A percentile compares a stretch with the other conserved stretches of the same genome.
These are phyloP conservation scores for Echeveria elegans DNA, from an alignment of 164 flowering plant genomes.

Conservation along the genomic window DNA sequence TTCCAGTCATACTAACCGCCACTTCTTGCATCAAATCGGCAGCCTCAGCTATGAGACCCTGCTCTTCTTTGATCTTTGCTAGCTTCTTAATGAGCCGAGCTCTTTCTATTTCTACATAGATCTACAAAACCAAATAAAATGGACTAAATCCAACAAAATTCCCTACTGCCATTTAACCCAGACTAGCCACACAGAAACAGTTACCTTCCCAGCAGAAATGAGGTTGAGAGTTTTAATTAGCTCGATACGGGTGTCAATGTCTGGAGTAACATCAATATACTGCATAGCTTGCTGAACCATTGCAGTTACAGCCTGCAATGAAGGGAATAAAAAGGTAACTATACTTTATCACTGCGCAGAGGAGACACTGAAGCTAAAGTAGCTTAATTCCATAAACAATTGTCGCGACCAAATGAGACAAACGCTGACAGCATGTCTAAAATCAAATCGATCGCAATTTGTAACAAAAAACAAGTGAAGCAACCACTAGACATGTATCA, in stretches of 20 bases:
- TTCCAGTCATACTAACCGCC: conserved; percentile 48
- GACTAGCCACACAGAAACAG: not conserved
- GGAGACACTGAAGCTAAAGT: not conserved
- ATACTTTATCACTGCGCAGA: not conserved
- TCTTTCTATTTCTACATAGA: conserved; percentile 91
- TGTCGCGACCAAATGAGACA: too few species aligned
- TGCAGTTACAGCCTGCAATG: conserved; percentile 32
- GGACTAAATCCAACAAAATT: not conserved
- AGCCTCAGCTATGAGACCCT: conserved; percentile 89
- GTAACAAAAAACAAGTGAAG: not conserved
- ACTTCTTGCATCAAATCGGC: conserved; percentile 98
- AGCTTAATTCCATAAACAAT: too few species aligned
- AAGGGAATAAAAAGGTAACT: not conserved
- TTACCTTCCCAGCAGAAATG: conserved; percentile 97
- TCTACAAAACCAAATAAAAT: conserved; percentile 28
- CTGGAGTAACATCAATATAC: conserved; percentile 89
- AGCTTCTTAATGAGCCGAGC: conserved; percentile 79
- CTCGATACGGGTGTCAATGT: conserved; percentile 74
- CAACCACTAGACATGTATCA: not conserved
- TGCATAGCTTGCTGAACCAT: conserved; percentile 98
- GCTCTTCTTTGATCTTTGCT: conserved; percentile 93
- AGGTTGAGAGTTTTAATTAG: conserved; percentile 81
- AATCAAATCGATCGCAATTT: not conserved
- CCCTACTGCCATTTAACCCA: not conserved
- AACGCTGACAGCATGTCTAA: not conserved